These are phyloP conservation scores for Tylopilus sp. DNA, from an alignment of 1,284 basidiomycete species.

Conservation along the genomic window DNA sequence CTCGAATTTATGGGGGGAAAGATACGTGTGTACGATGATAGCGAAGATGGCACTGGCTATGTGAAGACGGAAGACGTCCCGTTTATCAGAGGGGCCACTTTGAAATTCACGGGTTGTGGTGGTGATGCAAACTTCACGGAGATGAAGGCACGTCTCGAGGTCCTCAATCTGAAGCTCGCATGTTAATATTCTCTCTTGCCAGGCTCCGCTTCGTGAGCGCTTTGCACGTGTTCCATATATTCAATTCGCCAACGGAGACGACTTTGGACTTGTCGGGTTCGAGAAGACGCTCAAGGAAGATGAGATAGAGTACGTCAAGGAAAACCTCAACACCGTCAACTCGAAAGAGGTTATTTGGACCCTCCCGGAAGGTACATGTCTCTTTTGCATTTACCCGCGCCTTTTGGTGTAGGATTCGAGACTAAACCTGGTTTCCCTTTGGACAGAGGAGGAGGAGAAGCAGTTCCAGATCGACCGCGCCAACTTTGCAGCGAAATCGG, in stretches of 20 bases:
- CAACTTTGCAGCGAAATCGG: constrained; percentile 68
- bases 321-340: constrained; percentile 70
- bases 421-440: not conserved
- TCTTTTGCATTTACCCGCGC: not conserved
- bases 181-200: constrained; percentile 1
- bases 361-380: constrained; percentile 64
- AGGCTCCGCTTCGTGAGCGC: constrained; percentile 84
- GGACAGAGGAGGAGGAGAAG: constrained; percentile 70
- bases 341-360: constrained; percentile 72
- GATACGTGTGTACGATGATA: constrained; percentile 71
- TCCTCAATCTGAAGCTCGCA: constrained; percentile 5
- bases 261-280: constrained; percentile 77
- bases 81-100: constrained; percentile 75
- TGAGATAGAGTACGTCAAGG: constrained; percentile 72
- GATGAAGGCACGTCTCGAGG: constrained; percentile 65
- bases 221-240: constrained; percentile 82
- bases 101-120: constrained; percentile 80
- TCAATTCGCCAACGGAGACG: constrained; percentile 72
- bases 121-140: constrained; percentile 75
- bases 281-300: constrained; percentile 78
- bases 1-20: constrained; percentile 79
- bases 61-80: constrained; percentile 81
- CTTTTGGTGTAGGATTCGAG: not conserved
- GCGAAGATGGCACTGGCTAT: constrained; percentile 65
- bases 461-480: constrained; percentile 79